Base-by-base conservation (phyloP, 2,329 filamentous ascomycete species). In the Sporothrix phasma region DNA sequence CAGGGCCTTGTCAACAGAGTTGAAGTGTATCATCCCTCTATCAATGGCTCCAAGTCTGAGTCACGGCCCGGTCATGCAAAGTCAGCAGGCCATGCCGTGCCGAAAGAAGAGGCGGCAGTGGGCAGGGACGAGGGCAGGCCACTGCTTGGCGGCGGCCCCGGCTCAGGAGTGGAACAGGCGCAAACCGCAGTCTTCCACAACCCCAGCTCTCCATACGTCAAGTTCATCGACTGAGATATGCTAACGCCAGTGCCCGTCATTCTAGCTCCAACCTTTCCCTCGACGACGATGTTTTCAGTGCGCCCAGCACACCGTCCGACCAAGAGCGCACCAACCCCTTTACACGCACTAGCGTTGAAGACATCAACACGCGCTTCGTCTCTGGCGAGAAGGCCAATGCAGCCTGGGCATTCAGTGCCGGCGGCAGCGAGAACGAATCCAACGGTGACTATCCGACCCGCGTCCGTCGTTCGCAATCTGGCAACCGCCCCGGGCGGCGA, bases 311-410 rank as follows among this genome's bases (percentile, higher is more conserved):
- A 13, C 51, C 64, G 4, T 43, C 19, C 26, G 60, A 64, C 15
- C 60, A 49, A 43, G 37, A 62, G 6, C 41, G 62, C 43, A 60
- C 39, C 7, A 64, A 39, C 10, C 58, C 72, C 2, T 83, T 84
- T 66, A 70, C 75, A 45, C 79, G 78, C 66, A 79, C 73, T 64
- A 86, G 81, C 68, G 75, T 80, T 22, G 83, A 87, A 64, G 83
- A 81, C 61, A 87, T 87, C 68, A 84, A 84, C 72, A 87, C 84
- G 19, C 81, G 76, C 45, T 87, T 87, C 72, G 79, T 79, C 22
- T 75, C 80, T 3, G 78, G 80, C 15, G 79, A 84, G 22, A 72
- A 75, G 49, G 68, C 74, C 5, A 73, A 74, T 39, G 72, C 74
- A 29, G 71, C 71, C 22, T 83, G 78, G 78, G 75, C 80, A 63